Conservation (phyloP, 2,329 filamentous ascomycete genomes). For the Trichoderma oligosporum region DNA sequence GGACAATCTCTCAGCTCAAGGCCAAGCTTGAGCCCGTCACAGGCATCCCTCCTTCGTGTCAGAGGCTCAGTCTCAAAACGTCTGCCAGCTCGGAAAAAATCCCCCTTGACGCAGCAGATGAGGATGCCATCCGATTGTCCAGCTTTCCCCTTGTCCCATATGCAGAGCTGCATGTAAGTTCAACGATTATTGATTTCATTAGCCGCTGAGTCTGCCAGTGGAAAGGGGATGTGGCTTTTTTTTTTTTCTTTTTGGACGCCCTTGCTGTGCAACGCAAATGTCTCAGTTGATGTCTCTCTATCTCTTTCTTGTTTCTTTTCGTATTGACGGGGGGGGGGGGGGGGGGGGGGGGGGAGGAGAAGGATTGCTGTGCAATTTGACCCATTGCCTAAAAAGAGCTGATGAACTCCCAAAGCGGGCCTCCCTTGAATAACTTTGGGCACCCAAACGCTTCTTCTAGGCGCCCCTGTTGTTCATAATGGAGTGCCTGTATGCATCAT, state of each 20-base stretch:
- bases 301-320: not conserved
- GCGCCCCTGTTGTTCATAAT: slow-evolving; percentile 1
- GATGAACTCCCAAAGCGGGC: slow-evolving; percentile 15
- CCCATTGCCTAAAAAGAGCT: not conserved
- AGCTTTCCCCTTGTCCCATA: slow-evolving; percentile 67
- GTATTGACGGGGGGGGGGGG: not conserved
- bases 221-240: slow-evolving; percentile 11
- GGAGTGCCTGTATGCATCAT: slow-evolving; percentile 13
- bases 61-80: slow-evolving; percentile 70
- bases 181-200: slow-evolving; percentile 22
- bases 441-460: slow-evolving; percentile 12
- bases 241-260: not conserved
- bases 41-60: slow-evolving; percentile 76
- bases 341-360: not conserved
- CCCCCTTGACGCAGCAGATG: slow-evolving; percentile 64
- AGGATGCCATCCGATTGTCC: slow-evolving; percentile 64
- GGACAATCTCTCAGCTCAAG: slow-evolving; percentile 82
- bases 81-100: slow-evolving; percentile 52
- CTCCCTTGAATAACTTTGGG: slow-evolving; percentile 5
- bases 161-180: slow-evolving; percentile 77
- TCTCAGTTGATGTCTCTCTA: slow-evolving; percentile 17
- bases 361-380: slow-evolving; percentile 1
- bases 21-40: slow-evolving; percentile 88
- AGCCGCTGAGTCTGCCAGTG: slow-evolving; percentile 12
- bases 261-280: slow-evolving; percentile 18